These are phyloP conservation scores for Myriosclerotinia duriaeana DNA, from an alignment of 2,329 filamentous ascomycete species.

Conservation along the genomic window DNA sequence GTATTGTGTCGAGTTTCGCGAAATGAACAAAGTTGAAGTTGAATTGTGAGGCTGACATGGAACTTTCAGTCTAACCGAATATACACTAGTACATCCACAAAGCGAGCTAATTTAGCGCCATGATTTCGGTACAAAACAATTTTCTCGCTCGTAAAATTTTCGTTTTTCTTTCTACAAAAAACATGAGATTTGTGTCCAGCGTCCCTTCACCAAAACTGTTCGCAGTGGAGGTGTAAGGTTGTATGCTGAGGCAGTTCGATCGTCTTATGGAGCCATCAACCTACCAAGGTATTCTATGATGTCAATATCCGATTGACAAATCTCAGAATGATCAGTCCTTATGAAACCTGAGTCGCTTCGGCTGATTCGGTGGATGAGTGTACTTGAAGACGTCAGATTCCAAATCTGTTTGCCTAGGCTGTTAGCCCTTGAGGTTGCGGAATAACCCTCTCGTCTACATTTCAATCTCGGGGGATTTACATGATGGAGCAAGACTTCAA, in stretches of 20 bases:
- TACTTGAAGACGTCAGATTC: constrained; percentile 77
- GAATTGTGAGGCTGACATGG: constrained; percentile 4
- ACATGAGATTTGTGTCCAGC: constrained; percentile 82
- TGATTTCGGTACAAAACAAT: constrained; percentile 31
- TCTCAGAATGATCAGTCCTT: constrained; percentile 74
- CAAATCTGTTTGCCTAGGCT: constrained; percentile 85
- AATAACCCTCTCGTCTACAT: constrained; percentile 46
- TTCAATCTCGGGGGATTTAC: constrained; percentile 19
- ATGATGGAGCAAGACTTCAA: neutral
- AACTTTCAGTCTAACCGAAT: constrained; percentile 1
- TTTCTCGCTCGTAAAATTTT: constrained; percentile 40
- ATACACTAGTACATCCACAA: neutral
- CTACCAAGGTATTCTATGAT: constrained; percentile 54
- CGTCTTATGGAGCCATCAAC: constrained; percentile 73
- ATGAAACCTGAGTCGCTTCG: constrained; percentile 66
- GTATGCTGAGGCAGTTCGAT: constrained; percentile 85
- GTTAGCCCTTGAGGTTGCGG: constrained; percentile 87
- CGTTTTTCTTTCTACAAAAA: constrained; percentile 44
- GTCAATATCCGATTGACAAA: constrained; percentile 94
- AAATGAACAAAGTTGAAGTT: constrained; percentile 11
- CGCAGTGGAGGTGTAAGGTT: constrained; percentile 57
- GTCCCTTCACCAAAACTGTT: constrained; percentile 73
- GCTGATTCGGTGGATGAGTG: constrained; percentile 64
- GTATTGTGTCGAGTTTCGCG: constrained; percentile 3
- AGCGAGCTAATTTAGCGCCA: constrained; percentile 23